Conservation (phyloP, 306 rosid genomes). For the Chamaecrista fasciculata region DNA sequence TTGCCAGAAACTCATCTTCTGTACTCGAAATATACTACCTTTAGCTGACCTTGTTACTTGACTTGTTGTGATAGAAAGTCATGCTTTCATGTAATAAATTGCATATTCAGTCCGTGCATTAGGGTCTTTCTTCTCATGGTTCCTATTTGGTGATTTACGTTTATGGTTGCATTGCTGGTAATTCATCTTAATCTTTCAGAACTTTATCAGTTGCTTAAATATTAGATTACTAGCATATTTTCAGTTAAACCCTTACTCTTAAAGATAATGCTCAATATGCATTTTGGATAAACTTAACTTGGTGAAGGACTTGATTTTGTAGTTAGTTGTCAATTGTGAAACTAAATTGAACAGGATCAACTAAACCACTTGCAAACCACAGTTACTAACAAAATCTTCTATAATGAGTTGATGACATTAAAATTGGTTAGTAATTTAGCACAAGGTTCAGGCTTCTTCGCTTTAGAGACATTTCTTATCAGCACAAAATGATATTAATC, state of each 20-base stretch:
- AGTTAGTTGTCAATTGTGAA: neutral
- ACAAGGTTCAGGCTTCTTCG: neutral
- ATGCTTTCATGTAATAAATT: neutral
- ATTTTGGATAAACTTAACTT: neutral
- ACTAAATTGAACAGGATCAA: neutral
- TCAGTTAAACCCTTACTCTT: neutral
- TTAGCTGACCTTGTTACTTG: neutral
- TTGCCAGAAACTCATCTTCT: neutral
- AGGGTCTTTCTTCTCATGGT: neutral
- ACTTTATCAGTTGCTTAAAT: neutral
- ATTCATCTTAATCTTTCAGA: neutral
- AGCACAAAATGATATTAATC: neutral
- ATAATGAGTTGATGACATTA: neutral
- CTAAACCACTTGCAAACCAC: neutral
- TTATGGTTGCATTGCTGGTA: neutral
- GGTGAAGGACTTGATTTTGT: neutral
- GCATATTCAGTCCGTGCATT: neutral
- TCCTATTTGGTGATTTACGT: neutral
- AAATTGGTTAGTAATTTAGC: neutral
- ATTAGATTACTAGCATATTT: neutral
- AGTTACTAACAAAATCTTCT: neutral
- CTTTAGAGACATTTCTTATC: neutral
- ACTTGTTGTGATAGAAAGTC: neutral
- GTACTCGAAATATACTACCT: neutral
- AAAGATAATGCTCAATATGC: neutral